Conservation (phyloP, 2,329 filamentous ascomycete species). For the Chrysoporthe deuterocubensis region DNA sequence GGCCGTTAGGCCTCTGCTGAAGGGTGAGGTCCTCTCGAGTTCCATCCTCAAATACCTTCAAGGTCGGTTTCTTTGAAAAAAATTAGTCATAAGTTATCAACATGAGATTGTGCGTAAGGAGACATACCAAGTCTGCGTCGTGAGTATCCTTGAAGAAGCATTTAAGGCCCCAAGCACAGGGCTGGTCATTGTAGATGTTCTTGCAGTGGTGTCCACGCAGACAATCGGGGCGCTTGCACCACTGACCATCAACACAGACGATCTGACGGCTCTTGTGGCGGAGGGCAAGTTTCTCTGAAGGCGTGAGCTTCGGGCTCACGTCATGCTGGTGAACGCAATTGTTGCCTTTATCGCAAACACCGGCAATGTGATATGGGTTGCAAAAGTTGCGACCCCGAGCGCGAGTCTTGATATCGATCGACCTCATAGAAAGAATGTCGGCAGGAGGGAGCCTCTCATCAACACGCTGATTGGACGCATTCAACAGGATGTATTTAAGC, state of each 20-base stretch:
- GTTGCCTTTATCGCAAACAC: conserved; percentile 21
- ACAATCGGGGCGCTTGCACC: conserved; percentile 22
- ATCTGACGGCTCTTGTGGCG: conserved; percentile 29
- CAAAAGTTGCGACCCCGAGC: conserved; percentile 27
- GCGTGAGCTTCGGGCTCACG: conserved; percentile 7
- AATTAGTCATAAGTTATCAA: not conserved
- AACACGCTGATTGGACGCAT: conserved; percentile 26
- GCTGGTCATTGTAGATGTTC: conserved; percentile 20
- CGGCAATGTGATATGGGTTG: conserved; percentile 25
- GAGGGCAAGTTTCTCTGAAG: conserved; percentile 22
- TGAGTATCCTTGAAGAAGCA: conserved; percentile 28
- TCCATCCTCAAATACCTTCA: conserved; percentile 25
- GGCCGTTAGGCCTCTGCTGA: not conserved
- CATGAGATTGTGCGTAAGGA: not conserved
- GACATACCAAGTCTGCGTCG: conserved; percentile 12
- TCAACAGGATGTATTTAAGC: conserved; percentile 24
- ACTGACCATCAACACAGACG: conserved; percentile 19
- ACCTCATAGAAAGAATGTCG: conserved; percentile 15
- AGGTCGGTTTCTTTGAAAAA: conserved; percentile 8
- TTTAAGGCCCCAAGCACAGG: conserved; percentile 21
- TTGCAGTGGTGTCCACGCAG: conserved; percentile 29
- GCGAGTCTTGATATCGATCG: conserved; percentile 23
- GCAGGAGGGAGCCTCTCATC: conserved; percentile 23
- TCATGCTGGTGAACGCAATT: conserved; percentile 26
- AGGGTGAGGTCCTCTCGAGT: conserved; percentile 18